Percentiles rank a stretch among this genome's conserved stretches.
Evolutionary conservation across 2,329 filamentous ascomycete species (phyloP).

Genomic region (Talaromyces sp.): DNA sequence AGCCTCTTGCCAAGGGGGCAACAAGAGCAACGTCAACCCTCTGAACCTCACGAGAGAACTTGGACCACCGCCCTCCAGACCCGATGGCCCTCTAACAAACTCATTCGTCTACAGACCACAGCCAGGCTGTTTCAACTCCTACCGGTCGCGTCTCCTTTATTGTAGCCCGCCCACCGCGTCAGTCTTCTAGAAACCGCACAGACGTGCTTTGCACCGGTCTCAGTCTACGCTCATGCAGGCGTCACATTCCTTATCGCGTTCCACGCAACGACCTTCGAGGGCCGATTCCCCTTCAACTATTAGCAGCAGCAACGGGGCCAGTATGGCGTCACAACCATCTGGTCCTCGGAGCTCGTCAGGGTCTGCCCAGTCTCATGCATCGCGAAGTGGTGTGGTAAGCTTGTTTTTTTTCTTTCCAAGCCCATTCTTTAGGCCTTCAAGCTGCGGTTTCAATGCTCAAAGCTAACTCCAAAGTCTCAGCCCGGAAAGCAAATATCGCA

Average conservation of each 20-base stretch:
- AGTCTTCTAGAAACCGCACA: background rate
- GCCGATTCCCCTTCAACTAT: conserved; percentile 48
- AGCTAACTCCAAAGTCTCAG: conserved; percentile 38
- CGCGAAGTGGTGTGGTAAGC: conserved; percentile 58
- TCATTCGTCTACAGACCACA: background rate
- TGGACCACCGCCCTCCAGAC: background rate
- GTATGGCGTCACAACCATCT: conserved; percentile 54
- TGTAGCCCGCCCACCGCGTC: background rate
- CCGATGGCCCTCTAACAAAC: conserved; percentile 4
- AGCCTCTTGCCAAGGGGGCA: conserved; percentile 15
- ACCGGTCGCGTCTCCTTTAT: background rate
- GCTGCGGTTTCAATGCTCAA: background rate
- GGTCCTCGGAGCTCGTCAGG: conserved; percentile 64
- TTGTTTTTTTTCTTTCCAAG: conserved; percentile 25
- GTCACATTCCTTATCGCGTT: conserved; percentile 30
- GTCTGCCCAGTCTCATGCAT: conserved; percentile 60
- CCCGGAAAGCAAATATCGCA: conserved; percentile 78
- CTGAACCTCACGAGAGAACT: background rate
- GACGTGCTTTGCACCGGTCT: conserved; percentile 6
- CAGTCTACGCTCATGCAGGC: conserved; percentile 21
- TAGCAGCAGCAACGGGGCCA: conserved; percentile 48
- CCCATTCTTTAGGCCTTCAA: background rate
- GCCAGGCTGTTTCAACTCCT: conserved; percentile 4
- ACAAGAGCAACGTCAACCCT: background rate
- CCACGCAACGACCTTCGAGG: conserved; percentile 61